phyloP scores from a whole-genome alignment of 176 grass and related monocot species.

The Bonia amplexicaulis region DNA sequence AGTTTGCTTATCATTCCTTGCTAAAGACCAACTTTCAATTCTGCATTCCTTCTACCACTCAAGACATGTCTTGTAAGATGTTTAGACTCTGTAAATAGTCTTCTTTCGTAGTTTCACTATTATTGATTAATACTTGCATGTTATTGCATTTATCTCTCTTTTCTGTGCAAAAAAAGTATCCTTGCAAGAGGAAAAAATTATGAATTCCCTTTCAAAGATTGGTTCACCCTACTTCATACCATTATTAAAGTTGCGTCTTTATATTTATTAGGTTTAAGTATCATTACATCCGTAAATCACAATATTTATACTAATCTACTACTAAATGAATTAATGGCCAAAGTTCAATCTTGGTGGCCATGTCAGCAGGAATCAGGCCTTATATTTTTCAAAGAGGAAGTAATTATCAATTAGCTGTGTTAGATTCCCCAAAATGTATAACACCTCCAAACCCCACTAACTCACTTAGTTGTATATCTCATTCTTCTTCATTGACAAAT shows the following conservation, averaged over 20 bases:
- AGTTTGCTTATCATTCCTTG: conserved; percentile 4
- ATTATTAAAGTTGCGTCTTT: neutral
- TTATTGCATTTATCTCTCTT: neutral
- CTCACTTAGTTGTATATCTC: neutral
- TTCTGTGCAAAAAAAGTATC: neutral
- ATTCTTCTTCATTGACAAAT: neutral
- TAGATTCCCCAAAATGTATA: neutral
- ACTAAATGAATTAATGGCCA: neutral
- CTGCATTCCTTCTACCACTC: conserved; percentile 3
- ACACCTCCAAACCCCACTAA: neutral
- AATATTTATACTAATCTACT: neutral
- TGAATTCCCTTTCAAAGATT: neutral
- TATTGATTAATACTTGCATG: neutral
- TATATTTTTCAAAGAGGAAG: neutral
- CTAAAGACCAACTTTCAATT: conserved; percentile 24
- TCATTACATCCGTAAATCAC: neutral
- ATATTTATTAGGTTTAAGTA: neutral
- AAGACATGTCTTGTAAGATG: conserved; percentile 45
- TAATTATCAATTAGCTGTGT: neutral
- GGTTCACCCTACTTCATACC: neutral
- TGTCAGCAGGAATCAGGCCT: neutral
- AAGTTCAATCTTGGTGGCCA: neutral
- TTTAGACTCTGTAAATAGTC: neutral
- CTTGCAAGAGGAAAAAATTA: neutral
- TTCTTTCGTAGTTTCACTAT: conserved; percentile 1